These are phyloP conservation scores for Pythium chondricola DNA, from an alignment of 352 stramenopile species.

Conservation along the genomic window DNA sequence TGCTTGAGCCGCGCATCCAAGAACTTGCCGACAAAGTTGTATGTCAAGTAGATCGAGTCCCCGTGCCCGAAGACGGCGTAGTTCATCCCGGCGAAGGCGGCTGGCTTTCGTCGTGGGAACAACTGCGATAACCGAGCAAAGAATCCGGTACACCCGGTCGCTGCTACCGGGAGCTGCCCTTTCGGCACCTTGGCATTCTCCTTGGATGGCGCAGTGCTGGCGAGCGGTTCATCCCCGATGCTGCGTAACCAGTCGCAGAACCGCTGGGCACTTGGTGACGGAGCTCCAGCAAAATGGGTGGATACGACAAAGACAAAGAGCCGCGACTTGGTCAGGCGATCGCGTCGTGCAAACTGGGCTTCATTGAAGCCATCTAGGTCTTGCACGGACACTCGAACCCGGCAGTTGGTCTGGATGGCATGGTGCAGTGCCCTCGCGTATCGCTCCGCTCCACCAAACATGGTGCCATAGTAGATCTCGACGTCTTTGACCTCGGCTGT, in stretches of 20 bases:
- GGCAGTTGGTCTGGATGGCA: conserved; percentile 46
- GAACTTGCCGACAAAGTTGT: conserved; percentile 91
- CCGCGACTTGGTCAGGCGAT: conserved; percentile 17
- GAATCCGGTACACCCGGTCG: too few relatives aligned
- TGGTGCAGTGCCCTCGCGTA: conserved; percentile 81
- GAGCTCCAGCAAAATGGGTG: conserved; percentile 93
- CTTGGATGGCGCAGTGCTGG: background rate
- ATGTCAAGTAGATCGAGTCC: conserved; percentile 94
- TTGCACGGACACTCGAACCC: conserved; percentile 50
- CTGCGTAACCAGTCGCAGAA: conserved; percentile 83
- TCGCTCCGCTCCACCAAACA: conserved; percentile 92
- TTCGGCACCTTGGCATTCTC: background rate
- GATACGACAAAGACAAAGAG: conserved; percentile 90
- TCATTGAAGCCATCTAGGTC: conserved; percentile 87
- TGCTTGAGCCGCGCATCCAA: conserved; percentile 78
- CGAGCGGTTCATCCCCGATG: background rate
- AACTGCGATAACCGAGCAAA: background rate
- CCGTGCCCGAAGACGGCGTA: conserved; percentile 23
- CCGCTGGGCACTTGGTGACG: conserved; percentile 88
- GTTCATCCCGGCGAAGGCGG: background rate
- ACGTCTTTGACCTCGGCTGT: conserved; percentile 33
- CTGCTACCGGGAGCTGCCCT: too few relatives aligned
- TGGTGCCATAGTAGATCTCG: conserved; percentile 91
- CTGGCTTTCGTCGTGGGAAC: background rate
- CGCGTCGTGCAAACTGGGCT: conserved; percentile 16